A percentile compares a stretch with the other conserved stretches of the same genome.
These are phyloP conservation scores for Tripterygium wilfordii DNA, from an alignment of 177 flowering plant genomes.

Conservation along the genomic window DNA sequence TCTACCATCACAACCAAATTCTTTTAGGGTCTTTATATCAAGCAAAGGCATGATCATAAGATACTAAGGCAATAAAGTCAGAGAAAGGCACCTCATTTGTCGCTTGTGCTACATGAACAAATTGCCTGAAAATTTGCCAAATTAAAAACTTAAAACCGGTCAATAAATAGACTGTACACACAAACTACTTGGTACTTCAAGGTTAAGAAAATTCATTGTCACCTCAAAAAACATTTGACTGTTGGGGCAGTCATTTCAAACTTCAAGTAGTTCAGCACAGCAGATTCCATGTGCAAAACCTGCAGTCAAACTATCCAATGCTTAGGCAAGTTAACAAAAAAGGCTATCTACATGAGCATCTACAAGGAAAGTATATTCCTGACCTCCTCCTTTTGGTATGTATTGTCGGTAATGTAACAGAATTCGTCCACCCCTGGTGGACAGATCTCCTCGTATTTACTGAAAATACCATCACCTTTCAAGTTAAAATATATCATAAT, in stretches of 20 bases:
- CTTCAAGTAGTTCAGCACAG: constrained; percentile 79
- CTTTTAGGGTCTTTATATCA: too few relatives aligned
- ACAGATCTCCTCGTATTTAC: constrained; percentile 97
- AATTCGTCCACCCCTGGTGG: constrained; percentile 99
- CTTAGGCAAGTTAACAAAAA: background rate
- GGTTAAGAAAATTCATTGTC: too few relatives aligned
- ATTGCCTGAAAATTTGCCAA: constrained; percentile 59
- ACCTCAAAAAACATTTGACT: constrained; percentile 87
- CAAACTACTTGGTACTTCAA: too few relatives aligned
- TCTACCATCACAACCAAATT: too few relatives aligned
- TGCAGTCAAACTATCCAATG: constrained; percentile 18
- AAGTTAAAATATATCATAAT: background rate
- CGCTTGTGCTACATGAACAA: constrained; percentile 84
- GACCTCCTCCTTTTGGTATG: constrained; percentile 96
- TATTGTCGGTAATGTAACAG: constrained; percentile 95
- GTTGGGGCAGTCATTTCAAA: constrained; percentile 98
- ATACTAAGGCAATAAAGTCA: background rate
- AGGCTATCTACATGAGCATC: too few relatives aligned
- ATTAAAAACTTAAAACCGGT: too few relatives aligned
- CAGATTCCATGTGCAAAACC: constrained; percentile 92
- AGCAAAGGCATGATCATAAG: background rate
- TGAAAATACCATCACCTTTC: constrained; percentile 14
- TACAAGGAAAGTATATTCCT: too few relatives aligned
- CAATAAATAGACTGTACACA: too few relatives aligned
- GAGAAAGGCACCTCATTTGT: constrained; percentile 46